These are phyloP conservation scores for Aspergillus sp. DNA, from an alignment of 2,329 filamentous ascomycete genomes.

Conservation along the genomic window DNA sequence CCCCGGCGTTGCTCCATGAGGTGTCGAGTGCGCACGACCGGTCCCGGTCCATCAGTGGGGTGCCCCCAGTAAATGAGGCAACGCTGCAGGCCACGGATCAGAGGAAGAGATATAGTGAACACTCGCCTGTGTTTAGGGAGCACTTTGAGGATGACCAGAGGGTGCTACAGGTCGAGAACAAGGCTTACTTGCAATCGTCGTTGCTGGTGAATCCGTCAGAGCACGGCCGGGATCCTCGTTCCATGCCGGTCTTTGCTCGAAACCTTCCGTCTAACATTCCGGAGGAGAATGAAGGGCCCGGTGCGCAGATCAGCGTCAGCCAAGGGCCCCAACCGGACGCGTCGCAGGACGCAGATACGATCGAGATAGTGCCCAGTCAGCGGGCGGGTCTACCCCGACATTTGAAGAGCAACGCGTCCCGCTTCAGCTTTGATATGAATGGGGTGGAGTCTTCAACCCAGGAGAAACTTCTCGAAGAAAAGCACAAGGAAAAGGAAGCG, in stretches of 20 bases:
- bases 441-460: conserved; percentile 57
- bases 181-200: conserved; percentile 42
- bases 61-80: conserved; percentile 13
- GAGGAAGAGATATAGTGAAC: conserved; percentile 37
- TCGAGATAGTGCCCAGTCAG: conserved; percentile 28
- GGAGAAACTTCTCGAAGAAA: conserved; percentile 62
- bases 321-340: conserved; percentile 6
- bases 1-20: conserved; percentile 16
- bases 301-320: conserved; percentile 6
- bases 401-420: conserved; percentile 56
- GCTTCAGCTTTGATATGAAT: conserved; percentile 65
- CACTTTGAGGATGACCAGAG: conserved; percentile 55
- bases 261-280: conserved; percentile 38
- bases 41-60: conserved; percentile 6
- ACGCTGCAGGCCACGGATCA: conserved; percentile 19
- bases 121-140: conserved; percentile 60
- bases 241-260: conserved; percentile 44
- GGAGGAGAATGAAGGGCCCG: conserved; percentile 15
- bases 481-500: conserved; percentile 55
- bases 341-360: conserved; percentile 27
- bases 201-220: conserved; percentile 31
- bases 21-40: conserved; percentile 13
- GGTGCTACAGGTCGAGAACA: conserved; percentile 39
- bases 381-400: conserved; percentile 43
- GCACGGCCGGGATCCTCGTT: conserved; percentile 25